Base-by-base conservation (phyloP, 2,329 filamentous ascomycete species). In the Dactylellina sp. region DNA sequence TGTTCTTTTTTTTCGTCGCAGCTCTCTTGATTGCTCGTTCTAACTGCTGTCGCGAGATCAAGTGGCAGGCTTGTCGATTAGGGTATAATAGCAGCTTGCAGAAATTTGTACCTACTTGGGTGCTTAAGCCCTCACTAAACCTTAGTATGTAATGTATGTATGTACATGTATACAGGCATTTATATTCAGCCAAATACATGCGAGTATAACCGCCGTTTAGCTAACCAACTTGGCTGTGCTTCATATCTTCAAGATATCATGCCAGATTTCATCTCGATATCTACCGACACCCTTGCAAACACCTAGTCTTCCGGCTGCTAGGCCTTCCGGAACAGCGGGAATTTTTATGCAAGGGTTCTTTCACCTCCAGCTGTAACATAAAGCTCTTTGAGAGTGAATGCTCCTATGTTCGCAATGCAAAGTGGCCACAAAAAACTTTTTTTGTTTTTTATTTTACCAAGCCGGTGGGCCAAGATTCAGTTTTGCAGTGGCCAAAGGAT, bases 321-420 rank as follows among this genome's bases (percentile, higher is more conserved):
- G 53, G 22, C 35, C 32, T 57, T 32, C 52, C 63, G 63, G 63
- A 68, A 68, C 39, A 68, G 25, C 63, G 63, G 63, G 63, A 68
- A 68, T 53, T 24, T 50, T n/a, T 25, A 68, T 68, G 63, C 63
- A 68, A 68, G 63, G 63, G 63, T 68, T 68, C 32, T 53, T 35
- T 32, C 28, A 57, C 11, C 28, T 47, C 42, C 25, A 35, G 47
- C 46, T 44, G 39, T 65, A 56, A 32, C 25, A 66, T 12, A 39
- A n/a, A 22, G 9, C 11, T 55, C 40, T 20, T 24, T 9, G n/a
- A n/a, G n/a, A n/a, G n/a, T 32, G 28, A 32, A 32, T 9, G 28
- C 28, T 9, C 9, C 9, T 5, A 5, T 20, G 9, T 9, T n/a
- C 6, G 20, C 28, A 35, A 39, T 60, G 46, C 53, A 53, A 68